Percentiles rank a stretch among this genome's conserved stretches.
phyloP scores from a whole-genome alignment of 2,329 filamentous ascomycete species.

The Fusarium dimerum region DNA sequence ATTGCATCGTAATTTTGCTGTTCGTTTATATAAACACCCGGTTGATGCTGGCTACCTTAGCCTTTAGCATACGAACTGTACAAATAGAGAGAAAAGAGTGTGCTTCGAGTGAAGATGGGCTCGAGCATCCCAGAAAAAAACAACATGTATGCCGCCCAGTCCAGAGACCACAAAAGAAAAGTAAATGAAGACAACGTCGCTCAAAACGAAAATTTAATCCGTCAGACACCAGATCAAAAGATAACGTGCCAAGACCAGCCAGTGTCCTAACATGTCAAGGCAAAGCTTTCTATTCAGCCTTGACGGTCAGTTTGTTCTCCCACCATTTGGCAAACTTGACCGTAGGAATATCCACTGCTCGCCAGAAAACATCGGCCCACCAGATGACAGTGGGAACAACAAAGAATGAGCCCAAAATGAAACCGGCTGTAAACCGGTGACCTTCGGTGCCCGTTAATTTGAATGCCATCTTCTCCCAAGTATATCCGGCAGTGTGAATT shows the following conservation, averaged over 20 bases:
- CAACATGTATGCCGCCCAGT: too few relatives aligned
- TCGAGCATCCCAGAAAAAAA: too few relatives aligned
- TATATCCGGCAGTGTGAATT: conserved; percentile 54
- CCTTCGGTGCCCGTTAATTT: conserved; percentile 49
- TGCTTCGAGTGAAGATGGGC: too few relatives aligned
- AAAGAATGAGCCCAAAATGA: conserved; percentile 47
- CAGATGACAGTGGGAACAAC: conserved; percentile 54
- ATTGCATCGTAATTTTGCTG: too few relatives aligned
- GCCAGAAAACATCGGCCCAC: conserved; percentile 58
- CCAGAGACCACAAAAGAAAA: too few relatives aligned
- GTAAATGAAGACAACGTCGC: too few relatives aligned
- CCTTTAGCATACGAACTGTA: too few relatives aligned
- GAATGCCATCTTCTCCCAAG: conserved; percentile 51
- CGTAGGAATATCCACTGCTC: conserved; percentile 55
- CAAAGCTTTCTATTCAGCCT: conserved; percentile 22
- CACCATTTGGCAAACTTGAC: conserved; percentile 59
- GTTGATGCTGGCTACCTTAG: too few relatives aligned
- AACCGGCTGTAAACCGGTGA: conserved; percentile 46
- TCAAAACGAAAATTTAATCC: too few relatives aligned
- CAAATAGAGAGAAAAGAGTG: too few relatives aligned
- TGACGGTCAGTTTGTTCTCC: conserved; percentile 44
- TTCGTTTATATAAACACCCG: too few relatives aligned
- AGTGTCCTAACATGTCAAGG: conserved; percentile 1
- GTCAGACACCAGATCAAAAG: conserved; percentile 7
- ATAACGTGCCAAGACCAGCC: neutral